phyloP scores from a whole-genome alignment of 2,329 filamentous ascomycete species.

The Penicillium decumbens region DNA sequence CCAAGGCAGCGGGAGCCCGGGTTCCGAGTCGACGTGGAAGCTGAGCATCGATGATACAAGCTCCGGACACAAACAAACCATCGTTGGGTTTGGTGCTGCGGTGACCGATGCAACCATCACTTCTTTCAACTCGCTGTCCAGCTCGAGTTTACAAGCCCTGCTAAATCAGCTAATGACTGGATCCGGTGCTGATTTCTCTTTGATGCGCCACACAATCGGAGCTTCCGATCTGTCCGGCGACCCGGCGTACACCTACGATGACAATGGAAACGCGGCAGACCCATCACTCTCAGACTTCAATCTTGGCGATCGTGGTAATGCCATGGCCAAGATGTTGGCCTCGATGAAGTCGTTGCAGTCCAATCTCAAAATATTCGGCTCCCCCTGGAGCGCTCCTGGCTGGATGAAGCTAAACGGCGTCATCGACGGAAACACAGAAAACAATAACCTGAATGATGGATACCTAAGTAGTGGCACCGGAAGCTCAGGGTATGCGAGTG shows the following conservation, averaged over 20 bases:
- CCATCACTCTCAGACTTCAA: slow-evolving; percentile 29
- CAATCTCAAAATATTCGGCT: slow-evolving; percentile 34
- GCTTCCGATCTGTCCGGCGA: slow-evolving; percentile 34
- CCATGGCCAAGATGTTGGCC: slow-evolving; percentile 37
- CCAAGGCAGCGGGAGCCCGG: slow-evolving; percentile 17
- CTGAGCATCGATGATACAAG: slow-evolving; percentile 25
- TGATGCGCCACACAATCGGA: slow-evolving; percentile 42
- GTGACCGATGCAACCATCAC: slow-evolving; percentile 39
- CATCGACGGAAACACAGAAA: slow-evolving; percentile 23
- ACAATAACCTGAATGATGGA: slow-evolving; percentile 35
- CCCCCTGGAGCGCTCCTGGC: slow-evolving; percentile 38
- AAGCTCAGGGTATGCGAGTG: slow-evolving; percentile 30
- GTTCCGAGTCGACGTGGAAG: slow-evolving; percentile 25
- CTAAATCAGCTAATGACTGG: slow-evolving; percentile 34
- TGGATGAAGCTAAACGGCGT: slow-evolving; percentile 42
- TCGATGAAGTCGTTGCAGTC: slow-evolving; percentile 35
- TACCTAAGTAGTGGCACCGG: slow-evolving; percentile 24
- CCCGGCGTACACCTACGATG: slow-evolving; percentile 38
- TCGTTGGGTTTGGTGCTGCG: slow-evolving; percentile 36
- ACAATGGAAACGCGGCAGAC: slow-evolving; percentile 34
- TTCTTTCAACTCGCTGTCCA: slow-evolving; percentile 32
- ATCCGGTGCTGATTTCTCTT: slow-evolving; percentile 33
- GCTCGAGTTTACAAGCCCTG: slow-evolving; percentile 27
- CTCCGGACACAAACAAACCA: slow-evolving; percentile 26
- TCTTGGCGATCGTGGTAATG: slow-evolving; percentile 32